Evolutionary conservation across 2,329 filamentous ascomycete genomes (phyloP).

Genomic region (Graphium sp.): DNA sequence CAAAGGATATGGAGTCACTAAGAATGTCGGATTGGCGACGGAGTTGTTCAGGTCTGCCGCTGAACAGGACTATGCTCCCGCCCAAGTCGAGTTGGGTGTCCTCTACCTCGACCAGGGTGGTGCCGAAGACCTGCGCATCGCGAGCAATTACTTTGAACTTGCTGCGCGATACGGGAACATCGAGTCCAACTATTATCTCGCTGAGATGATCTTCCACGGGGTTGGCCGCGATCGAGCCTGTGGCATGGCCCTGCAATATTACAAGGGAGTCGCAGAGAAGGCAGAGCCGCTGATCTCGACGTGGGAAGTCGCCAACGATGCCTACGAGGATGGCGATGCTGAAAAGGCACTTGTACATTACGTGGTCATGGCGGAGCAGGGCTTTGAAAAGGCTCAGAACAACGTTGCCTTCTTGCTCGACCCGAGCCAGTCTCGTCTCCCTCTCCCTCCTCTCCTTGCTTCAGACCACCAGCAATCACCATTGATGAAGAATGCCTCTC

Average conservation of each 20-base stretch:
- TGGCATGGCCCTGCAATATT: constrained; percentile 60
- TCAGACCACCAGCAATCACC: constrained; percentile 1
- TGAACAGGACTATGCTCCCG: constrained; percentile 63
- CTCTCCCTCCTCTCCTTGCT: constrained; percentile 20
- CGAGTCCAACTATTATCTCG: constrained; percentile 83
- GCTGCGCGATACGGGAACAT: constrained; percentile 71
- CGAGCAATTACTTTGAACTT: constrained; percentile 75
- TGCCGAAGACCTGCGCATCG: constrained; percentile 52
- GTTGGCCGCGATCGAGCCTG: constrained; percentile 70
- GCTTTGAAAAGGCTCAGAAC: constrained; percentile 76
- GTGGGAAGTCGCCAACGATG: constrained; percentile 68
- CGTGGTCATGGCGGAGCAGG: constrained; percentile 81
- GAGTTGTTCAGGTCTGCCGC: constrained; percentile 64
- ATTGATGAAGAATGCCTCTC: constrained; percentile 30
- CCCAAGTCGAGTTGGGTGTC: constrained; percentile 68
- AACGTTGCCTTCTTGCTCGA: constrained; percentile 84
- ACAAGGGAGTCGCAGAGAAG: constrained; percentile 62
- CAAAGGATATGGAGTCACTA: constrained; percentile 53
- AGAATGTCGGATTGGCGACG: constrained; percentile 55
- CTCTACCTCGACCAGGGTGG: constrained; percentile 74
- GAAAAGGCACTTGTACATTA: constrained; percentile 69
- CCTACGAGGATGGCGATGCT: constrained; percentile 62
- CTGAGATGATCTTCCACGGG: constrained; percentile 69
- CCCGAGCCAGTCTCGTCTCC: constrained; percentile 44
- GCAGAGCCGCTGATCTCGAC: constrained; percentile 60